Base-by-base conservation (phyloP, 441 rosid genomes). In the Erodium moschatum region DNA sequence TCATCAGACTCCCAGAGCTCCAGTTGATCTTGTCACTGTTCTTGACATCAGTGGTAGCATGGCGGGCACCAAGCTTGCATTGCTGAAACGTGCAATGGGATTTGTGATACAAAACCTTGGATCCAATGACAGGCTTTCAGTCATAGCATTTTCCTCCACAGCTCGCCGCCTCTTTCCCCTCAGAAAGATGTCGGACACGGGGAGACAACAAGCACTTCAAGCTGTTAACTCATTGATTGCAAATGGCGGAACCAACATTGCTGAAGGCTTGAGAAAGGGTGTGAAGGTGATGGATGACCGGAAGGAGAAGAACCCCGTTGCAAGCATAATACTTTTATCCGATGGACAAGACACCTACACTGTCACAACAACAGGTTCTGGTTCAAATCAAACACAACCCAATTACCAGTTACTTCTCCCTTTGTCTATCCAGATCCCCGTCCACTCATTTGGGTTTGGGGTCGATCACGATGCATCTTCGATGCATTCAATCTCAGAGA, bases 11-110 rank as follows among this genome's bases (percentile, higher is more conserved):
- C 87, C 88, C 0, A 91, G 99, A 68, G 93, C 93, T 67, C 86
- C 95, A 1, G 78, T 95, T 72, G 99, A 91, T 79, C 80, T 95
- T 40, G 98, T 95, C 63, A 90, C 99, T 0, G 93, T 95, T 31
- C 98, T 95, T 71, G 99, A 95, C 76, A 82, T 85, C 72, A 95
- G 99, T 69, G 99, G 99, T 50, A 95, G 99, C 83, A 95, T 95
- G 98, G 96, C 97, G 0, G 99, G 99, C 64, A 92, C 97, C 52
- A 95, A 92, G 81, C 84, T 95, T n/a, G 99, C 96, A 27, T 76
- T 95, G 73, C 83, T 95, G 4, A 95, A 95, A 83, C 84, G 97
- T 18, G 99, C 99, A 8, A 92, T 92, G 99, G 99, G 99, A 3
- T 95, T 95, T 70, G 97, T 95, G 46, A 95, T 95, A 76, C 99